Base-by-base conservation (phyloP, 306 rosid genomes). In the Inga leiocalycina region DNA sequence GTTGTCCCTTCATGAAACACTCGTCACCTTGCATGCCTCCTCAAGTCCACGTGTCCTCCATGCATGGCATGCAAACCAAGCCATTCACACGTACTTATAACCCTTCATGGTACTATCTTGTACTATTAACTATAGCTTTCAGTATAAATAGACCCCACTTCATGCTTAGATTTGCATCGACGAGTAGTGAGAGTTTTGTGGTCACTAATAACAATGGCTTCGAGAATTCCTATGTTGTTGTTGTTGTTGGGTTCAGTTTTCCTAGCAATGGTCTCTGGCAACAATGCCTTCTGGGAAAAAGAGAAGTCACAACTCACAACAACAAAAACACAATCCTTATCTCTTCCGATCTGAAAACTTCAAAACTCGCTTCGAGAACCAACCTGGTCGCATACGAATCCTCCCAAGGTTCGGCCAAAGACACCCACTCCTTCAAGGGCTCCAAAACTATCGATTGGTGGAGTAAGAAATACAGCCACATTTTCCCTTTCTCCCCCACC, bases 401-500 rank as follows among this genome's bases (percentile, higher is more conserved):
- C 71, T 84, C 2, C 78, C 56, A 14, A 51, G 80, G 3, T 87
- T 87, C 24, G 80, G 84, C 1, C 5, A 75, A 34, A 43, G 57
- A 4, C 79, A 69, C 39, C 15, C 30, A 0, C 3, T 43, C 8
- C 73, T 84, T 5, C 10, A 73, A 19, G 59, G 44, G 4, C 84
- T 87, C 34, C 45, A 49, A 45, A 43, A 84, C 80, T 75, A 61
- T 4, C 45, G 82, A 0, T 0, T 70, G 5, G 10, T 54, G 10
- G 84, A 84, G 71, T 52, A 10, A 2, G 56, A 15, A 19, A 9
- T 77, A 10, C 30, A 4, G 57, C 90, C 90, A n/a, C 24, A 64
- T 24, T 70, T 88, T 10, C 41, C 84, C 4, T 5, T 82, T 4
- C 71, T 82, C 7, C 90, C 90, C 0, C 82, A 75, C n/a, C 88